phyloP scores from a whole-genome alignment of 2,329 filamentous ascomycete species.

The Gyromitra esculenta region DNA sequence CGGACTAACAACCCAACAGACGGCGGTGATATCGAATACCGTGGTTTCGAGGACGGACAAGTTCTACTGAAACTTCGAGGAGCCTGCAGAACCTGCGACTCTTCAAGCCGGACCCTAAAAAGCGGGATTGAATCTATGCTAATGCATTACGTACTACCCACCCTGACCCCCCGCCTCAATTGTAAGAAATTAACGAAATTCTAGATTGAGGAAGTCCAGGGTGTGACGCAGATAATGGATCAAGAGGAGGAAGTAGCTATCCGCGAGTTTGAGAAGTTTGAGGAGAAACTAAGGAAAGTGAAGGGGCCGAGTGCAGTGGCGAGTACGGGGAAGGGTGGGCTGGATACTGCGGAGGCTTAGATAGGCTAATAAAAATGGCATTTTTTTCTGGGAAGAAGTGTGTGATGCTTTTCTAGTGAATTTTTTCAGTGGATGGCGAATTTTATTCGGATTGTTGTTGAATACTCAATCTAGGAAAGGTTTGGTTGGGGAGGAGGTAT shows the following conservation, averaged over 20 bases:
- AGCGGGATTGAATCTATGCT: conserved; percentile 99
- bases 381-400: no score
- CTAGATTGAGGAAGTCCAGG: conserved; percentile 94
- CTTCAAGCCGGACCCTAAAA: conserved; percentile 94
- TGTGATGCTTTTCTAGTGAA: no score
- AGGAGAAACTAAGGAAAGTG: conserved; percentile 78
- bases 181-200: conserved; percentile 56
- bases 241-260: conserved; percentile 89
- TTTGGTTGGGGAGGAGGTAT: no score
- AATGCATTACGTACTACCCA: conserved; percentile 78
- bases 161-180: neutral
- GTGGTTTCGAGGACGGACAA: conserved; percentile 85
- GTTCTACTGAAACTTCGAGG: conserved; percentile 89
- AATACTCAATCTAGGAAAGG: no score
- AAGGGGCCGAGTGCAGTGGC: conserved; percentile 59
- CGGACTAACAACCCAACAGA: conserved; percentile 64
- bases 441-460: no score
- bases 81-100: conserved; percentile 94
- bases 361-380: neutral
- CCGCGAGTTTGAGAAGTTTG: conserved; percentile 91
- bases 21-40: conserved; percentile 94
- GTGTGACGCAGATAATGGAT: conserved; percentile 88
- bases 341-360: conserved; percentile 40
- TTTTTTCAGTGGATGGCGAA: no score
- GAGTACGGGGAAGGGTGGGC: conserved; percentile 37